phyloP scores from a whole-genome alignment of 352 stramenopile species.

The Achlya hypogyna region DNA sequence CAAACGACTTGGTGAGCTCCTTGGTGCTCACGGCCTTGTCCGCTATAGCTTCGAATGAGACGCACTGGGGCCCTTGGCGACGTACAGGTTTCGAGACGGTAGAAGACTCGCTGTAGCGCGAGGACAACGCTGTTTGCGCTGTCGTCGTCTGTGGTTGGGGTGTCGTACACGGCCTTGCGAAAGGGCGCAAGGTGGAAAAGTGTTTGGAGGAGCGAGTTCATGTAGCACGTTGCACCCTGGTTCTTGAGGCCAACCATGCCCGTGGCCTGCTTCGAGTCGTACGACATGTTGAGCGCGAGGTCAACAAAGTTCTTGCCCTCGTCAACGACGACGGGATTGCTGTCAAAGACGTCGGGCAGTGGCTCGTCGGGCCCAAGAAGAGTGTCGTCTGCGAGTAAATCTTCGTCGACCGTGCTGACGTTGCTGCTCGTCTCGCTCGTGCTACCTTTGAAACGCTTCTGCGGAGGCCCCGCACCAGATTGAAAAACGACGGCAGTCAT shows the following conservation, averaged over 20 bases:
- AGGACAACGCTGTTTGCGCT: conserved; percentile 77
- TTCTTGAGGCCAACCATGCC: conserved; percentile 86
- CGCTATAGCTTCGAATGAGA: conserved; percentile 21
- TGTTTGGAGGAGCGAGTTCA: conserved; percentile 91
- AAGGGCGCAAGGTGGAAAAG: conserved; percentile 86
- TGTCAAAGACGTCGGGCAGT: neutral
- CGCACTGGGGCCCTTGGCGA: neutral
- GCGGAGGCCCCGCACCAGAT: no score
- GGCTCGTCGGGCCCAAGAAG: neutral
- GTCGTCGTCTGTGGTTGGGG: conserved; percentile 63
- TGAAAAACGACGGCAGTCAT: neutral
- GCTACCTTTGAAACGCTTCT: neutral
- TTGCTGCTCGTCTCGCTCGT: neutral
- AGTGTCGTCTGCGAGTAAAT: neutral
- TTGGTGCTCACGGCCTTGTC: conserved; percentile 83
- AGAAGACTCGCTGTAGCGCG: conserved; percentile 79
- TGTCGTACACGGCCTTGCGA: conserved; percentile 76
- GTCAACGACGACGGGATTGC: neutral
- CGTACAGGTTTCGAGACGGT: conserved; percentile 48
- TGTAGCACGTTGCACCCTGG: conserved; percentile 85
- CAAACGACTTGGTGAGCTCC: conserved; percentile 88
- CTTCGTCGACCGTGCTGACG: neutral
- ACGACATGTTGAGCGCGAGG: conserved; percentile 24
- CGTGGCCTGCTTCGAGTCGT: conserved; percentile 75
- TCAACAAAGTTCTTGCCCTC: neutral